Evolutionary conservation across 176 grass and related monocot species (phyloP), one percentile per base, ranked within the genome.

Genomic region (Oryza longistaminata): DNA sequence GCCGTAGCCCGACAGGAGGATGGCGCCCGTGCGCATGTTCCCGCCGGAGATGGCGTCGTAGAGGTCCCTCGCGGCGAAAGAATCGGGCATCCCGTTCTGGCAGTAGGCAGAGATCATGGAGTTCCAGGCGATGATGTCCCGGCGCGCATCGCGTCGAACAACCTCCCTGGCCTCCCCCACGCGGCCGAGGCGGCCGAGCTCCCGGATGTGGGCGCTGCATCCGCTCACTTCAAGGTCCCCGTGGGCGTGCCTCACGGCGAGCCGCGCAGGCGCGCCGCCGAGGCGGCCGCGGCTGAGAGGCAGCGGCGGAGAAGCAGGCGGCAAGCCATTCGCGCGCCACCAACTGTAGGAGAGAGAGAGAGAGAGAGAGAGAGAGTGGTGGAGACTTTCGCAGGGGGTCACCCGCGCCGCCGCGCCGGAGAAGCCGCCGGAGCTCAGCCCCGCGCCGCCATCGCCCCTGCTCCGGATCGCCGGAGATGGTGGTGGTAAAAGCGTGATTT

Each of bases 71-170:
- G 79, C 88, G 3, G 75, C 74, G 68, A n/a, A n/a, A n/a, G n/a
- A n/a, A n/a, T 90, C 79, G 48, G 76, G 68, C 88, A 89, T 89
- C 7, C 82, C 82, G 0, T 7, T 81, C n/a, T 39, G 7, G 80
- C 87, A 89, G 82, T 89, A 85, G 6, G 82, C 82, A 1, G 52
- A 85, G 16, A 89, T 79, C 79, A 90, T 90, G 88, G 79, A 87
- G 74, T 90, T 90, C 84, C 88, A 90, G 74, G 80, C 60, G 68
- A 90, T 69, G 74, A 90, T 90, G 84, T 74, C 75, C 8, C 69
- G 84, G 84, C 2, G 85, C 27, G 85, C 81, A 85, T 67, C 17
- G 70, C 64, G 53, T 91, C 89, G 81, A 91, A 91, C 65, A 91
- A n/a, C 64, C 81, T 88, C 82, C 71, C 89, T 64, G 13, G 89